Conservation (phyloP, 148 eudicot genomes). For the Rhododendron williamsianum region DNA sequence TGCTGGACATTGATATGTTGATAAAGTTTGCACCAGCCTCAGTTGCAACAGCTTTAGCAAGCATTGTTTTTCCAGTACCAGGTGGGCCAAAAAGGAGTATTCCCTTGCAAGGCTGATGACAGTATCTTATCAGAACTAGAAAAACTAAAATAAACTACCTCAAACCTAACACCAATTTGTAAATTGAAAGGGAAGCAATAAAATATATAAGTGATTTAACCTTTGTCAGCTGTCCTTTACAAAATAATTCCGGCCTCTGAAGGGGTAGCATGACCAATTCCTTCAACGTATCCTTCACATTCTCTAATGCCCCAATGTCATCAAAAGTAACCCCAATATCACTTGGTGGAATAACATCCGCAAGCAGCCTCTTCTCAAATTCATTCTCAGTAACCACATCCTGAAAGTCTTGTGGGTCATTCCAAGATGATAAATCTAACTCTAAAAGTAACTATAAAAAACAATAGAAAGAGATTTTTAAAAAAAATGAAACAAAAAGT, state of each 20-base stretch:
- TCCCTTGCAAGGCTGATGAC: conserved; percentile 91
- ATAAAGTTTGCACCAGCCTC: conserved; percentile 99
- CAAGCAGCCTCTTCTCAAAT: conserved; percentile 82
- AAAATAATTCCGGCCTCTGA: conserved; percentile 86
- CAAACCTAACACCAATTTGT: conserved; percentile 2
- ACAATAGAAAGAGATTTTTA: background rate
- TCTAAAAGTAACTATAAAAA: background rate
- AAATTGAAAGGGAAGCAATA: background rate
- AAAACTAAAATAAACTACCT: background rate
- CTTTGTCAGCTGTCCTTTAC: conserved; percentile 89
- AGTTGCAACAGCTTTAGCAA: conserved; percentile 97
- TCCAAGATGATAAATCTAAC: background rate
- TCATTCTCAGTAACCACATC: conserved; percentile 96
- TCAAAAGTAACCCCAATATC: conserved; percentile 89
- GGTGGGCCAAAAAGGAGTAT: conserved; percentile 95
- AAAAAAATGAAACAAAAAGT: background rate
- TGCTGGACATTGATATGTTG: conserved; percentile 95
- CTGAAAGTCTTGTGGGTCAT: conserved; percentile 30
- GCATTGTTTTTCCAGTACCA: conserved; percentile 99
- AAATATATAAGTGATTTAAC: conserved; percentile 22
- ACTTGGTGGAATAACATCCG: conserved; percentile 81
- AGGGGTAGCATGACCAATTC: conserved; percentile 91
- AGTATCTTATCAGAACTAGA: conserved; percentile 15
- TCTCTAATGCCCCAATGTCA: conserved; percentile 87
- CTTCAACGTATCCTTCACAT: conserved; percentile 76